phyloP scores from a whole-genome alignment of 768 basidiomycete species.

The Leccinum olivaceopallidum region DNA sequence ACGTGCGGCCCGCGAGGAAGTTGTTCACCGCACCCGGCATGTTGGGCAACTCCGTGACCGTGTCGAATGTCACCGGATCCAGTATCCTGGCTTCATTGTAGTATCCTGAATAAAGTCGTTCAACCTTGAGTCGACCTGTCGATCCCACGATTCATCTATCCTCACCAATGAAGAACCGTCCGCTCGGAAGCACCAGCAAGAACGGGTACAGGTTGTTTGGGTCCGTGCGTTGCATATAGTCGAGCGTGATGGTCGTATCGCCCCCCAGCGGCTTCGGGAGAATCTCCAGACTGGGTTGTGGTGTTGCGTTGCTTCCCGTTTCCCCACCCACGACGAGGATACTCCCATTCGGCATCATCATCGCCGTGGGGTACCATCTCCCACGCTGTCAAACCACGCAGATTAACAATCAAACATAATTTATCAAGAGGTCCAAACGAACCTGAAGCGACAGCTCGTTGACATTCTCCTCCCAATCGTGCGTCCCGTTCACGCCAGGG shows the following conservation, averaged over 20 bases:
- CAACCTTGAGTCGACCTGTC: neutral
- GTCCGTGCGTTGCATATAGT: constrained; percentile 70
- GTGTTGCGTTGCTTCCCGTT: constrained; percentile 62
- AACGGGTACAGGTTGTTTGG: constrained; percentile 84
- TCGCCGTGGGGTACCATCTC: constrained; percentile 72
- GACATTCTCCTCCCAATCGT: constrained; percentile 78
- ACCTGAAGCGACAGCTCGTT: constrained; percentile 62
- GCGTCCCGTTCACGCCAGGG: constrained; percentile 68
- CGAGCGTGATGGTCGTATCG: constrained; percentile 57
- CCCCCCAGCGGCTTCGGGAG: constrained; percentile 69
- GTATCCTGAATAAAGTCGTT: constrained; percentile 51
- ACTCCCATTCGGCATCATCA: constrained; percentile 72
- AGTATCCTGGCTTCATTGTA: constrained; percentile 82
- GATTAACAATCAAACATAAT: neutral
- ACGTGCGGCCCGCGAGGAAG: constrained; percentile 70
- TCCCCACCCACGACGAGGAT: constrained; percentile 77
- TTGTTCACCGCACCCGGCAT: constrained; percentile 74
- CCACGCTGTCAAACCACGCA: constrained; percentile 41
- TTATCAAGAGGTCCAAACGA: constrained; percentile 27
- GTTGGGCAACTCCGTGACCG: constrained; percentile 61
- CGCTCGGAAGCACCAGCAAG: constrained; percentile 68
- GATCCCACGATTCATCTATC: neutral
- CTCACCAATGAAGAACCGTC: constrained; percentile 69
- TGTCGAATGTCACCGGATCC: constrained; percentile 63
- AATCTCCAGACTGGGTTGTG: constrained; percentile 71